A percentile compares a stretch with the other conserved stretches of the same genome.
Conservation (phyloP, 2,329 filamentous ascomycete species). For the Neofusicoccum laricinum region DNA sequence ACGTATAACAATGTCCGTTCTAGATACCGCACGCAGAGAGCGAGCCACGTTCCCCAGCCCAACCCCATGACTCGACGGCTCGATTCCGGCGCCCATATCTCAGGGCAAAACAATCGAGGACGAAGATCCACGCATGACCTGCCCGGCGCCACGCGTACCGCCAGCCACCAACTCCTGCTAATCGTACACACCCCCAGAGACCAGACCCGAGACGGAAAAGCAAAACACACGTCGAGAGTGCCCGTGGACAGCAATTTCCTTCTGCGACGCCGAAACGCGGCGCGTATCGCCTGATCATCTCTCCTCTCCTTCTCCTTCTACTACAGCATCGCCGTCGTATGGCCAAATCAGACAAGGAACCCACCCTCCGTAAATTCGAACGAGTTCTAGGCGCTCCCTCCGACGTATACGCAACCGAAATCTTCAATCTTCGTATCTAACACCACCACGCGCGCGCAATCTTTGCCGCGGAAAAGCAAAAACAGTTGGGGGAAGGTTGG, state of each 20-base stretch:
- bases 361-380: neutral
- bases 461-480: neutral
- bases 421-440: neutral
- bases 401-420: neutral
- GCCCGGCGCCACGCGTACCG: neutral
- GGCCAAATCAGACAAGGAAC: neutral
- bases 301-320: neutral
- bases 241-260: neutral
- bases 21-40: no score
- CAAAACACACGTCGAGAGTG: neutral
- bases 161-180: neutral
- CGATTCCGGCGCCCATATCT: no score
- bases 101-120: neutral
- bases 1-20: neutral
- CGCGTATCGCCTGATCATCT: neutral
- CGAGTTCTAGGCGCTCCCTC: neutral
- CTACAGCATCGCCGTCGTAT: neutral
- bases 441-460: neutral
- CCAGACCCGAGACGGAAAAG: neutral
- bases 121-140: neutral
- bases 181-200: neutral
- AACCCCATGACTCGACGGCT: no score
- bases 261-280: neutral
- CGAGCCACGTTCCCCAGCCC: no score
- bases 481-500: neutral